Conservation (phyloP, 2,329 filamentous ascomycete species). For the Curvularia eragrostidis region DNA sequence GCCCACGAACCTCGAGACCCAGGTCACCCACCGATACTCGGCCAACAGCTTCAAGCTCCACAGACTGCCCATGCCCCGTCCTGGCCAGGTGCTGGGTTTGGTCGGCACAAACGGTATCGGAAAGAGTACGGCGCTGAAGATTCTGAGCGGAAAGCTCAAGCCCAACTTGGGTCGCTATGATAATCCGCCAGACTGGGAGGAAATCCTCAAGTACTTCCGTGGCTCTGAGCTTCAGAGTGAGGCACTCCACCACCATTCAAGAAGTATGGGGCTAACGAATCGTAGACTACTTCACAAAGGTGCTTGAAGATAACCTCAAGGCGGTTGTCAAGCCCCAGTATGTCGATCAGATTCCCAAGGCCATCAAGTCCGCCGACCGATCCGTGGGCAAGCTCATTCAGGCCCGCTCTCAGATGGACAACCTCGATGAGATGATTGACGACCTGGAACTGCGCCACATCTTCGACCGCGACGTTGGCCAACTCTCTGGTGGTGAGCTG, state of each 20-base stretch:
- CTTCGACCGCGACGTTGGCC: slow-evolving; percentile 85
- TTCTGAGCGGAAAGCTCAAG: slow-evolving; percentile 97
- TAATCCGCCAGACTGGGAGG: slow-evolving; percentile 98
- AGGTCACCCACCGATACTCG: slow-evolving; percentile 98
- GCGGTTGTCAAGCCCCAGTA: slow-evolving; percentile 99
- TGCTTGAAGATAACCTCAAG: slow-evolving; percentile 95
- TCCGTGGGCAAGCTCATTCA: slow-evolving; percentile 80
- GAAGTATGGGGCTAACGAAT: slow-evolving; percentile 28
- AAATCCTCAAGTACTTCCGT: slow-evolving; percentile 97
- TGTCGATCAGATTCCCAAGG: slow-evolving; percentile 96
- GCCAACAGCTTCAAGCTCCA: slow-evolving; percentile 99
- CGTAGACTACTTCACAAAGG: slow-evolving; percentile 96
- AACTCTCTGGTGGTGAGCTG: slow-evolving; percentile 95
- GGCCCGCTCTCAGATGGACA: slow-evolving; percentile 75
- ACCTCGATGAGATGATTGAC: slow-evolving; percentile 81
- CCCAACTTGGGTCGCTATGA: slow-evolving; percentile 94
- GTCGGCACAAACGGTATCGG: slow-evolving; percentile 99
- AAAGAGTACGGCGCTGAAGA: slow-evolving; percentile 99
- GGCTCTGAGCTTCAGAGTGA: slow-evolving; percentile 95
- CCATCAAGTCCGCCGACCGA: slow-evolving; percentile 82
- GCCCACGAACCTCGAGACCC: slow-evolving; percentile 97
- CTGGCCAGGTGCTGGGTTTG: slow-evolving; percentile 92
- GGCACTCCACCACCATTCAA: slow-evolving; percentile 39
- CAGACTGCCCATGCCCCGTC: slow-evolving; percentile 91
- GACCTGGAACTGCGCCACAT: slow-evolving; percentile 88